Evolutionary conservation across 176 grass and related monocot genomes (phyloP).

Genomic region (Calamus simplicifolius): DNA sequence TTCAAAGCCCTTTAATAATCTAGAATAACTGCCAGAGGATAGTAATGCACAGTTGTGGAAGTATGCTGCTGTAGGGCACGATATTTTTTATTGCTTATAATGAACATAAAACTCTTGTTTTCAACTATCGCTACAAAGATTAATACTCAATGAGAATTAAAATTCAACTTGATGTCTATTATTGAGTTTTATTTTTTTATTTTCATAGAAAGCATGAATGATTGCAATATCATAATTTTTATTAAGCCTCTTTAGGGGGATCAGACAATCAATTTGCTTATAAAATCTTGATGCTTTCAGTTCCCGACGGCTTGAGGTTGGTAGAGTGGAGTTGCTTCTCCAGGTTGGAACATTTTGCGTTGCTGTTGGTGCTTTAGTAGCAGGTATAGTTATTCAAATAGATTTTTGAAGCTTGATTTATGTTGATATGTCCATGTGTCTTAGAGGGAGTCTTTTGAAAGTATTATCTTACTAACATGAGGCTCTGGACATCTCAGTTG

Average conservation of each 20-base stretch:
- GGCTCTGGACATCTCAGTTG: neutral
- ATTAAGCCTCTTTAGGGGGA: neutral
- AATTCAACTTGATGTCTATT: too few relatives aligned
- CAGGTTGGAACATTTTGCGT: constrained; percentile 94
- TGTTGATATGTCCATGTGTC: constrained; percentile 3
- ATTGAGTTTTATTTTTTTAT: neutral
- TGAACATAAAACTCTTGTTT: too few relatives aligned
- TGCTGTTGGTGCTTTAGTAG: constrained; percentile 81
- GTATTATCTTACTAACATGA: neutral
- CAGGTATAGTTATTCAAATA: constrained; percentile 50
- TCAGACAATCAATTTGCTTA: constrained; percentile 12
- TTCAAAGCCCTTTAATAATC: too few relatives aligned
- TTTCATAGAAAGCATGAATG: neutral
- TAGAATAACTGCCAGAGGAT: too few relatives aligned
- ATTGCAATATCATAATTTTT: neutral
- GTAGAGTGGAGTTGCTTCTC: constrained; percentile 91
- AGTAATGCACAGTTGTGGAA: too few relatives aligned
- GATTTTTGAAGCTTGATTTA: neutral
- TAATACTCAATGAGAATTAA: too few relatives aligned
- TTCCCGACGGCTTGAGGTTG: constrained; percentile 85
- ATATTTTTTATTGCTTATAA: too few relatives aligned
- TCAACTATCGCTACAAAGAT: too few relatives aligned
- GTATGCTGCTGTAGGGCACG: too few relatives aligned
- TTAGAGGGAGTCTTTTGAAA: neutral
- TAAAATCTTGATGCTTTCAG: constrained; percentile 21